Evolutionary conservation across 2,329 filamentous ascomycete genomes (phyloP).

Genomic region (Paraphoma sp.): DNA sequence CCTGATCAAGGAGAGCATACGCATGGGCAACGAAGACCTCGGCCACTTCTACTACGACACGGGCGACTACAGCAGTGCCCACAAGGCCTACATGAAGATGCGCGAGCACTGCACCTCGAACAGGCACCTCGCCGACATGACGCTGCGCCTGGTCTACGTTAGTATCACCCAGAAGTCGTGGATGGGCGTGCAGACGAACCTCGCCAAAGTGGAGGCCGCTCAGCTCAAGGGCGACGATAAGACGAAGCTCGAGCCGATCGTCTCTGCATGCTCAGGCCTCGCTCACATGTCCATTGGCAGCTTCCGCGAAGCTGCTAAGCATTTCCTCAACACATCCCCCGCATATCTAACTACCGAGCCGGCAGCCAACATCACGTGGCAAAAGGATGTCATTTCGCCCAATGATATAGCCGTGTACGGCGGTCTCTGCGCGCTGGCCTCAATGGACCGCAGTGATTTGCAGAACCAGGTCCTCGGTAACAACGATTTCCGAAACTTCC

Average conservation of each 20-base stretch:
- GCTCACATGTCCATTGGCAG: conserved; percentile 63
- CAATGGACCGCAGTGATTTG: conserved; percentile 81
- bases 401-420: conserved; percentile 95
- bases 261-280: conserved; percentile 68
- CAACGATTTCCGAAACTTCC: conserved; percentile 82
- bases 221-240: conserved; percentile 65
- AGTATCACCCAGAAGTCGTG: conserved; percentile 80
- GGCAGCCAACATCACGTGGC: conserved; percentile 60
- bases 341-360: conserved; percentile 50
- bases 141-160: conserved; percentile 77
- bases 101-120: conserved; percentile 85
- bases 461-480: conserved; percentile 81
- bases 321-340: conserved; percentile 71
- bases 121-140: conserved; percentile 83
- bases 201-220: conserved; percentile 62
- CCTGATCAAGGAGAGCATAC: conserved; percentile 93
- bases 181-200: conserved; percentile 68
- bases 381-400: conserved; percentile 75
- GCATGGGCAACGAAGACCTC: conserved; percentile 96
- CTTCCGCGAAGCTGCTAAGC: conserved; percentile 71
- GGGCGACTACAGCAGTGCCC: conserved; percentile 75
- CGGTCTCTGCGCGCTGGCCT: conserved; percentile 85
- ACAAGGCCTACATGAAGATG: conserved; percentile 84
- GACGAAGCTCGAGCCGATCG: conserved; percentile 67
- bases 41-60: conserved; percentile 81